Conservation (phyloP, 768 basidiomycete genomes). For the Leccinum longicurvipes region DNA sequence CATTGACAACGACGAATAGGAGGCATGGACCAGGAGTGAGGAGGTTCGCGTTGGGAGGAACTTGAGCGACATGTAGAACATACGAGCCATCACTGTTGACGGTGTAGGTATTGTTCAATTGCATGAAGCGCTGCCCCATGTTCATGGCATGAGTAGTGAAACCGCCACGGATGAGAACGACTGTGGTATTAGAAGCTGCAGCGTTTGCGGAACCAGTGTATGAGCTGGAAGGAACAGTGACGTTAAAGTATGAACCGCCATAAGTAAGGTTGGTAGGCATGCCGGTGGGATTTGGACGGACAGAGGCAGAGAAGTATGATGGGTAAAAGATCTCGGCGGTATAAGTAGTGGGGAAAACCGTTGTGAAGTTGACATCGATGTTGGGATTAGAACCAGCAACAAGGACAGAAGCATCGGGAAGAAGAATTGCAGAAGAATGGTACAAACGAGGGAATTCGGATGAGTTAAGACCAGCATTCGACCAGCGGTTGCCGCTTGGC, state of each 20-base stretch:
- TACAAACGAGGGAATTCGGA: conserved; percentile 81
- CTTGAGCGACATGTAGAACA: conserved; percentile 75
- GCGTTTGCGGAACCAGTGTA: conserved; percentile 66
- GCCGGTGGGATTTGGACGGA: conserved; percentile 69
- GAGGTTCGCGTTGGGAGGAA: conserved; percentile 80
- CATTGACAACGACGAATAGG: conserved; percentile 78
- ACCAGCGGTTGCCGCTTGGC: conserved; percentile 71
- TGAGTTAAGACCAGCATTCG: conserved; percentile 57
- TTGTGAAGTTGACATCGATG: conserved; percentile 69
- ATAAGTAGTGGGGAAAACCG: conserved; percentile 75
- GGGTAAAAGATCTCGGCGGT: conserved; percentile 90
- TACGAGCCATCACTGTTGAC: conserved; percentile 76
- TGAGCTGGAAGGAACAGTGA: conserved; percentile 62
- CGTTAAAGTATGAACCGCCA: conserved; percentile 78
- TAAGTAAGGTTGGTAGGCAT: conserved; percentile 75
- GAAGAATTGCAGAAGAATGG: conserved; percentile 86
- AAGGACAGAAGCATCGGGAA: conserved; percentile 82
- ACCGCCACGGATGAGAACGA: conserved; percentile 80
- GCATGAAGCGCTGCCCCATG: conserved; percentile 82
- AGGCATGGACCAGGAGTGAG: conserved; percentile 90
- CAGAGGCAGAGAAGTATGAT: conserved; percentile 69
- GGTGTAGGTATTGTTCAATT: conserved; percentile 84
- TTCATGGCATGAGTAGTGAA: conserved; percentile 88
- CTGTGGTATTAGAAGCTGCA: conserved; percentile 70
- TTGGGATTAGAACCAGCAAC: conserved; percentile 95